Base-by-base conservation (phyloP, 345 rosid genomes). In the Reutealis trisperma region DNA sequence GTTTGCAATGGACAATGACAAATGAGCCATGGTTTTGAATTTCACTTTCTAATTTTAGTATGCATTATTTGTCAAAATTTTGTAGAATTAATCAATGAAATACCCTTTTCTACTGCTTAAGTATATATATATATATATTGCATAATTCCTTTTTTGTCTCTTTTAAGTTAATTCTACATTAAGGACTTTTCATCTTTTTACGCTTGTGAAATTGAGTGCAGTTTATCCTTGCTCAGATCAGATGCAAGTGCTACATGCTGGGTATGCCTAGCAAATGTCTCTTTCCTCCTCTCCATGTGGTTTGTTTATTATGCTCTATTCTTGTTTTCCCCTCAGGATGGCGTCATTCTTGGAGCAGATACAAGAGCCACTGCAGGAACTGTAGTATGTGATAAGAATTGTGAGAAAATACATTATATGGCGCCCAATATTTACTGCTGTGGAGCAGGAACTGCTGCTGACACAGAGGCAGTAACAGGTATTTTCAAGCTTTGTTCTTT, bases 401-500 rank as follows among this genome's bases (percentile, higher is more conserved):
- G 98, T 72, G 99, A 96, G 87, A 96, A 96, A 81, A 96, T 96
- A 79, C 99, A 93, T 79, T 93, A 92, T 57, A 96, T 96, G 98
- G 98, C 99, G 27, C 99, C 99, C 55, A 96, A 96, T 82, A 92
- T 93, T 63, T 93, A 92, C 61, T 93, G 98, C 75, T 96, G 98
- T 83, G 99, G 96, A 84, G 99, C 97, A 6, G 99, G 99, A 85
- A 92, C 95, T 61, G 98, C 97, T 72, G 99, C 98, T 59, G 98
- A 96, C 77, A 92, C 99, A 2, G 99, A 93, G 88, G 98, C 98
- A 65, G 99, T 96, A 57, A 96, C 98, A 65, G 98, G 98, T 96
- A 82, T 10, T 63, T 25, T 62, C 8, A 19, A 14, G 25, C 24
- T 55, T 47, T 27, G 30, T 27, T 27, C 30, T 27, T 1, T 27